Base-by-base conservation (phyloP, 106 monocot genomes). In the Allium fistulosum region DNA sequence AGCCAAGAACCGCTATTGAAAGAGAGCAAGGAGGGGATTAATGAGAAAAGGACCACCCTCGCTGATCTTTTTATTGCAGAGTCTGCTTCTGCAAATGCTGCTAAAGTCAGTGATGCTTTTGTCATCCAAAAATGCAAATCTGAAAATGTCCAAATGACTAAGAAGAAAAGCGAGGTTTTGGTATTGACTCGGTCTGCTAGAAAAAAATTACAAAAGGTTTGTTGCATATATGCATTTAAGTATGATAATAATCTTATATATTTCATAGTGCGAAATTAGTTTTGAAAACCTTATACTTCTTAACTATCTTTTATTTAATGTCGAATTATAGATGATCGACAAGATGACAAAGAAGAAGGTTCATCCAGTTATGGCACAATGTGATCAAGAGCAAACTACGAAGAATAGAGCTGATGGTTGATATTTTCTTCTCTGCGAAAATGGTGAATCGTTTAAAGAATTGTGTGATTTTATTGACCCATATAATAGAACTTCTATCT, bases 281-380 rank as follows among this genome's bases (percentile, higher is more conserved):
- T 37, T 37, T 37, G 37, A 37, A 37, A 37, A 37, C 5, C 5
- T 37, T 5, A 37, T 37, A 37, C 37, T 4, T 37, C 37, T 37
- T 37, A 37, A 37, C 7, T 17, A 50, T 26, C 11, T 58, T 11
- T 26, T 60, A 8, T 61, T 52, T 63, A n/a, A 51, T 37, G 37
- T 37, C 37, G 5, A 37, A 37, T 5, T 2, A 37, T 5, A 37
- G 37, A 37, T 75, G 75, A 75, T 75, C 60, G 53, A 51, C 8
- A 68, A 53, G 61, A 68, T 75, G 68, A 10, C 69, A 69, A 75
- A 68, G 69, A 75, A 75, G 69, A 68, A 53, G 59, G 59, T 75
- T 15, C 68, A 75, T 62, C 75, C 75, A 5, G 53, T 37, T 17
- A 27, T 47, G 28, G 27, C 58, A 62, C 9, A 51, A 49, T 49